These are phyloP conservation scores for Termitomyces sp. DNA, from an alignment of 768 basidiomycete genomes.

Conservation along the genomic window DNA sequence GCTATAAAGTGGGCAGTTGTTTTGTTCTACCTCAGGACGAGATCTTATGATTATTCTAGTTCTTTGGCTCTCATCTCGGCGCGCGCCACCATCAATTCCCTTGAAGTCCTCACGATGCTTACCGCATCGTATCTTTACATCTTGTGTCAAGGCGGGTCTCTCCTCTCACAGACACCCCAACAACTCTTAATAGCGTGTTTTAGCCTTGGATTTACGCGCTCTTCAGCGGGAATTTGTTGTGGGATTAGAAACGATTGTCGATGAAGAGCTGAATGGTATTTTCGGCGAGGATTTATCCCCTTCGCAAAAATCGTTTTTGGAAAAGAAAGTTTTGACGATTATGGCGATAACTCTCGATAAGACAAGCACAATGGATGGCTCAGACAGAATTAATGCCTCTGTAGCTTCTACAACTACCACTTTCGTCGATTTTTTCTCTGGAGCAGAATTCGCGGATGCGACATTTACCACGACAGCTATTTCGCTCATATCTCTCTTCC, in stretches of 20 bases:
- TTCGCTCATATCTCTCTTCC: slow-evolving; percentile 42
- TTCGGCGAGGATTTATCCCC: slow-evolving; percentile 34
- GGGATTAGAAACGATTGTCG: slow-evolving; percentile 39
- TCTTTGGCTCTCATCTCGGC: slow-evolving; percentile 69
- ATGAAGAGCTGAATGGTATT: slow-evolving; percentile 39
- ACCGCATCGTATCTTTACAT: slow-evolving; percentile 68
- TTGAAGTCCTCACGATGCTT: slow-evolving; percentile 67
- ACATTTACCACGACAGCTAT: slow-evolving; percentile 18
- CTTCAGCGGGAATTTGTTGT: slow-evolving; percentile 56
- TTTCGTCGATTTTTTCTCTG: slow-evolving; percentile 40
- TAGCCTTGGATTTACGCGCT: slow-evolving; percentile 75
- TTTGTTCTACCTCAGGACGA: not conserved
- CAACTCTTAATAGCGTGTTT: not conserved
- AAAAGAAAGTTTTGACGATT: slow-evolving; percentile 28
- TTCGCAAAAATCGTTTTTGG: slow-evolving; percentile 24
- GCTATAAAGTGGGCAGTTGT: slow-evolving; percentile 59
- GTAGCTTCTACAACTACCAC: slow-evolving; percentile 51
- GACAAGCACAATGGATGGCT: slow-evolving; percentile 66
- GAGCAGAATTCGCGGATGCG: slow-evolving; percentile 27
- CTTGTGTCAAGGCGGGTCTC: slow-evolving; percentile 53
- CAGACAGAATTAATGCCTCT: slow-evolving; percentile 57
- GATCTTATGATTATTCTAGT: slow-evolving; percentile 18
- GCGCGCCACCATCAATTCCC: slow-evolving; percentile 62
- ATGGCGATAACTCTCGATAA: slow-evolving; percentile 57
- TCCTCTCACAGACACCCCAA: not conserved